Evolutionary conservation across 176 grass and related monocot species (phyloP).

Genomic region (Musa schizocarpa): DNA sequence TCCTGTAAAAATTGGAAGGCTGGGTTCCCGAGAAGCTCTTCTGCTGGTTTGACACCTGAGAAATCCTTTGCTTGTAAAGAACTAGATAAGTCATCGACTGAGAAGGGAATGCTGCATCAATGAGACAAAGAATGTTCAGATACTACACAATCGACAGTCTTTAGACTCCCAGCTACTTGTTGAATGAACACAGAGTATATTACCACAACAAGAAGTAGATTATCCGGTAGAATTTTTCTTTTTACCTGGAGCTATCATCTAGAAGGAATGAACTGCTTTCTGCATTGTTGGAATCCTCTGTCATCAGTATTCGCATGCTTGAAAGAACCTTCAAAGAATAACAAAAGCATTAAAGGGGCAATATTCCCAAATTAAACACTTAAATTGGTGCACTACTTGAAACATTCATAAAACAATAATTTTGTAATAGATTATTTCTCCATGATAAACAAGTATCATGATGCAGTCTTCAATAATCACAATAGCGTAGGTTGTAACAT

Average conservation of each 20-base stretch:
- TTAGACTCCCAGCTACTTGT: too few relatives aligned
- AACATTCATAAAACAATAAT: background rate
- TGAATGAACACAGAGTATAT: background rate
- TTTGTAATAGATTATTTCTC: background rate
- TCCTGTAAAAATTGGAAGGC: slow-evolving; percentile 99
- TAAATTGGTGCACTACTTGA: background rate
- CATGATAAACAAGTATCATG: background rate
- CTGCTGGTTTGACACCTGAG: slow-evolving; percentile 64
- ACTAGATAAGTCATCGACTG: slow-evolving; percentile 81
- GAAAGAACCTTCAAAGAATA: background rate
- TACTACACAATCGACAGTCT: background rate
- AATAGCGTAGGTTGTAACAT: background rate
- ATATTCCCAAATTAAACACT: background rate
- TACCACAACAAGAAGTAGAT: background rate
- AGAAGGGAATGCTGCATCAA: slow-evolving; percentile 84
- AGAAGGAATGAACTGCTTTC: slow-evolving; percentile 21
- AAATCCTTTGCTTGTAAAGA: slow-evolving; percentile 88
- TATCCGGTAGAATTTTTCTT: background rate
- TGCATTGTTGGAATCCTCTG: slow-evolving; percentile 7
- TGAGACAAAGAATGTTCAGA: background rate
- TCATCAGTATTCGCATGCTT: slow-evolving; percentile 21
- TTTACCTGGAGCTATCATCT: slow-evolving; percentile 19
- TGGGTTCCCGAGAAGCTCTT: slow-evolving; percentile 71
- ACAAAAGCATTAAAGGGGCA: background rate
- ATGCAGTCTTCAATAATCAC: background rate